Base-by-base conservation (phyloP, 495 filamentous ascomycete species). In the Coniosporium apollinis region DNA sequence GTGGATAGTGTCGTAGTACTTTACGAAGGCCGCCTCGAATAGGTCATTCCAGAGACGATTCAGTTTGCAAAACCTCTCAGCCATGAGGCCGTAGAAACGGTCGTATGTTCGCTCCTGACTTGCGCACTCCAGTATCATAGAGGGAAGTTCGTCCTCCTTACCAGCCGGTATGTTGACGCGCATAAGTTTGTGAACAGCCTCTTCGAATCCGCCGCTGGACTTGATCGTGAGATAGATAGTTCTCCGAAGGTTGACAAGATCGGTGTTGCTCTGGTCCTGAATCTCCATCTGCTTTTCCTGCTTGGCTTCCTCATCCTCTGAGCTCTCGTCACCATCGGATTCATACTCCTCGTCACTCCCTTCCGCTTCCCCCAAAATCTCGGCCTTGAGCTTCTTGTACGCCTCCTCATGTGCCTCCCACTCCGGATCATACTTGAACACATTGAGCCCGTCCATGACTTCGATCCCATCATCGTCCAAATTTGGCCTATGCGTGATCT, bases 161-260 rank as follows among this genome's bases (percentile, higher is more conserved):
- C 89, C 91, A n/a, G 67, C 54, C 3, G 89, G 91, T 15, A 99
- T 64, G 33, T 73, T 80, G 49, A 96, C 60, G 31, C 61, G 44
- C 54, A 58, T 54, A 22, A 60, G 61, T 57, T 94, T 94, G 62
- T 97, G 89, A 44, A 78, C 82, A 36, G 77, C 80, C 72, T 96
- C 91, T 65, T 96, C 87, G 31, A 92, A 91, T 33, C 87, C 83
- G 36, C 83, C 77, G 47, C 76, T 84, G 26, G 79, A 87, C 81
- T 92, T 93, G 54, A 97, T 92, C 7, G 85, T 96, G 37, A 99
- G 64, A 50, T 99, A 99, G 41, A 99, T 96, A 0, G 82, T 92
- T 47, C 83, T 72, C 39, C 89, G 74, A 17, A 99, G 66, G 48
- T 92, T 92, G 45, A 94, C 81, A 10, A 99, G 69, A 52, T 96